Percentiles rank a stretch among this genome's conserved stretches.
Evolutionary conservation across 495 filamentous ascomycete species (phyloP).

Genomic region (Penicillium maclennaniae): DNA sequence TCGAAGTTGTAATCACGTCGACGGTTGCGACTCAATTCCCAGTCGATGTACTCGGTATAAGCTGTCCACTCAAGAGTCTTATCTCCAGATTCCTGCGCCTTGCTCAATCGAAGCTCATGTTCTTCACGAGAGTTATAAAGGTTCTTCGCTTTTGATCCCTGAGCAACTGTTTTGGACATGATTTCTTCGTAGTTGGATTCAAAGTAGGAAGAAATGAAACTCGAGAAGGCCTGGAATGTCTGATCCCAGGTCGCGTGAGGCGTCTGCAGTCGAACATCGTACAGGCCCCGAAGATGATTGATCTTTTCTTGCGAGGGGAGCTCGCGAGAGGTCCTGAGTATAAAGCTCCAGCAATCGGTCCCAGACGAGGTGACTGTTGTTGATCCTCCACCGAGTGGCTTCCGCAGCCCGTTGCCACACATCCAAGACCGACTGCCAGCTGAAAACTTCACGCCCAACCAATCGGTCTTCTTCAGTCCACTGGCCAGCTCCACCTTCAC

Average conservation of each 20-base stretch:
- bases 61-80: conserved; percentile 50
- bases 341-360: conserved; percentile 66
- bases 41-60: conserved; percentile 77
- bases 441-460: conserved; percentile 75
- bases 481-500: conserved; percentile 51
- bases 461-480: conserved; percentile 77
- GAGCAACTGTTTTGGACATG: conserved; percentile 67
- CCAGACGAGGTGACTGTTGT: conserved; percentile 88
- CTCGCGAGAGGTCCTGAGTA: conserved; percentile 57
- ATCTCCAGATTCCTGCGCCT: conserved; percentile 57
- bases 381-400: conserved; percentile 74
- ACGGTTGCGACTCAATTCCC: conserved; percentile 64
- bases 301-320: conserved; percentile 55
- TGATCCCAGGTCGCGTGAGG: conserved; percentile 84
- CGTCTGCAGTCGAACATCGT: conserved; percentile 66
- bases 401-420: conserved; percentile 77
- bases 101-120: conserved; percentile 64
- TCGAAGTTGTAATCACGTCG: conserved; percentile 54
- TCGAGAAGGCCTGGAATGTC: conserved; percentile 79
- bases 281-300: conserved; percentile 62
- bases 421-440: conserved; percentile 65
- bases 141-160: conserved; percentile 64
- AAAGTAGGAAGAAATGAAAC: conserved; percentile 75
- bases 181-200: conserved; percentile 69
- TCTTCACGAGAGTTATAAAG: conserved; percentile 65